These are phyloP conservation scores for Chlorella variabilis DNA, from an alignment of 163 green algal species.

Conservation along the genomic window DNA sequence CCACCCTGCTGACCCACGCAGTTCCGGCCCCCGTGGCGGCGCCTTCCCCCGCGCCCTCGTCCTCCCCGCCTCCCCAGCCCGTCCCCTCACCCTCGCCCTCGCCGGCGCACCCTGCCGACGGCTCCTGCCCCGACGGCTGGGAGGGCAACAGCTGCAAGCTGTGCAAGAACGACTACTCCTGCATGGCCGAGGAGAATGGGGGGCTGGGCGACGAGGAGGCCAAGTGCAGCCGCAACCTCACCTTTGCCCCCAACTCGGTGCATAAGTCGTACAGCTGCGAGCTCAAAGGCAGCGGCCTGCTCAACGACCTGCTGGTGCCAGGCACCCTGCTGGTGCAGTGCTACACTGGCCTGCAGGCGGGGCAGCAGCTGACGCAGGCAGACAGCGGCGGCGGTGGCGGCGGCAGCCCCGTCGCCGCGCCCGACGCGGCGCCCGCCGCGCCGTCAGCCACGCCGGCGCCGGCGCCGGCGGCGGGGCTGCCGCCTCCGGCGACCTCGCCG, in stretches of 20 bases:
- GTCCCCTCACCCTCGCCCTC: neutral
- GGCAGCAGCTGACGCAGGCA: conserved; percentile 9
- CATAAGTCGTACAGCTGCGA: conserved; percentile 48
- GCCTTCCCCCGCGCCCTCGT: neutral
- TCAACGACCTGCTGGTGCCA: conserved; percentile 10
- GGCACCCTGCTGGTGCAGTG: conserved; percentile 41
- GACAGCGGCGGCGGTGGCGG: neutral
- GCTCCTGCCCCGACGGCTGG: neutral
- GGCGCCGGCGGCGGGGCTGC: neutral
- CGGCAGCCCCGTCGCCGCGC: neutral
- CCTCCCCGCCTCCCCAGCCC: neutral
- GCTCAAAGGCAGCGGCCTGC: neutral
- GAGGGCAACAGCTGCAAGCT: conserved; percentile 9
- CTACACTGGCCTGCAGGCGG: conserved; percentile 28
- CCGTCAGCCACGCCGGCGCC: neutral
- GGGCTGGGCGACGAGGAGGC: neutral
- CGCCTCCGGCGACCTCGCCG: neutral
- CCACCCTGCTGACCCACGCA: neutral
- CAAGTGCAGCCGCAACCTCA: conserved; percentile 24
- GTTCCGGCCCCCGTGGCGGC: neutral
- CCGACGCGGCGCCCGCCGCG: neutral
- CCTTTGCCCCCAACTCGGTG: conserved; percentile 26
- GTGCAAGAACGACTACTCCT: neutral
- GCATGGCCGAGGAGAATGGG: neutral
- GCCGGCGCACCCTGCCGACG: neutral